A percentile compares a stretch with the other conserved stretches of the same genome.
phyloP scores from a whole-genome alignment of 208 protist genomes.

The Herpetomonas tarakana region DNA sequence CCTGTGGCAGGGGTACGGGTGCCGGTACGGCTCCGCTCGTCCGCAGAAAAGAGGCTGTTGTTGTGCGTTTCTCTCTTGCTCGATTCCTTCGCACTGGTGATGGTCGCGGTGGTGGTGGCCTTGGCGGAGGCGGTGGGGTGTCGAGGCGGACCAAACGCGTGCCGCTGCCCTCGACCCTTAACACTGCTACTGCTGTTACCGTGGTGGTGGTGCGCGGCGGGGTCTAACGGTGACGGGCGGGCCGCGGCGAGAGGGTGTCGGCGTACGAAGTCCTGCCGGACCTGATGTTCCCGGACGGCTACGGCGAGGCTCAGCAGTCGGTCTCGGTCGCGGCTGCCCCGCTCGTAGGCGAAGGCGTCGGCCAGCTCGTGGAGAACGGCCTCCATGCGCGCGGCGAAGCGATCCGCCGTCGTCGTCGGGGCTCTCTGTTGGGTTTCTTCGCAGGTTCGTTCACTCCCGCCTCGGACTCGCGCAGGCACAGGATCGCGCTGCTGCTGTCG shows the following conservation, averaged over 20 bases:
- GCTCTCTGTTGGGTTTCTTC: neutral
- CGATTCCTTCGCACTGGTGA: no score
- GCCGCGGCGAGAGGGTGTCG: constrained; percentile 5
- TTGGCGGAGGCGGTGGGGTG: no score
- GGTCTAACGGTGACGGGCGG: constrained; percentile 5
- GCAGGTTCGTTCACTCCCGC: no score
- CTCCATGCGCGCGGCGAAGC: constrained; percentile 4
- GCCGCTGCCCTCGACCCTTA: no score
- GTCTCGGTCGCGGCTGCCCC: constrained; percentile 1
- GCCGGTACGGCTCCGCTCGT: no score
- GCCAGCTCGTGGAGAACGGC: constrained; percentile 2
- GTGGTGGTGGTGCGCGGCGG: neutral
- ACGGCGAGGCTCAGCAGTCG: constrained; percentile 9
- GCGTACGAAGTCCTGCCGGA: constrained; percentile 12
- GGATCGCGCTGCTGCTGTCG: neutral
- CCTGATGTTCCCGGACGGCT: constrained; percentile 10
- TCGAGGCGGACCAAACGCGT: no score
- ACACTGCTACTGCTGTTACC: no score
- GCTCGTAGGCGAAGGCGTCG: constrained; percentile 3
- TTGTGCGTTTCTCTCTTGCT: no score
- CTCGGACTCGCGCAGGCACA: no score
- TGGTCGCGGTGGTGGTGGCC: no score
- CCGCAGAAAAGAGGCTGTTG: no score
- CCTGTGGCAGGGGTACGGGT: no score
- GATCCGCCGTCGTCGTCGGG: neutral